Percentiles rank a stretch among this genome's conserved stretches.
Evolutionary conservation across 805 yeast genomes (phyloP).

Genomic region (Pichia nanzhaoensis): DNA sequence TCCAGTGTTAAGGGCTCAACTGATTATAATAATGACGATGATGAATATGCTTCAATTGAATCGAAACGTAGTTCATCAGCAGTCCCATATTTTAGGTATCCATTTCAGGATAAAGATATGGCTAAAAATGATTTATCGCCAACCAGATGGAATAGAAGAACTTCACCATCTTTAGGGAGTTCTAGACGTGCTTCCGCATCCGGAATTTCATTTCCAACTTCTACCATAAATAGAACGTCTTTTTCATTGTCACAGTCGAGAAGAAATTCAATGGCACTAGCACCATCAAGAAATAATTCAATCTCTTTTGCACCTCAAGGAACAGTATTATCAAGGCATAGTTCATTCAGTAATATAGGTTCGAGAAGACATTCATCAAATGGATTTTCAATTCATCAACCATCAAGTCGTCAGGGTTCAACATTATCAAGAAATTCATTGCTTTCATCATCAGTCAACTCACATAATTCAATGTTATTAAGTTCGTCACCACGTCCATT

Average conservation of each 20-base stretch:
- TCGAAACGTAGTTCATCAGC: conserved; percentile 14
- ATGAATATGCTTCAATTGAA: conserved; percentile 11
- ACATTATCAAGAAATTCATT: conserved; percentile 5
- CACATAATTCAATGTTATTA: conserved; percentile 2
- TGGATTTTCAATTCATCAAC: neutral
- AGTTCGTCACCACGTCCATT: conserved; percentile 3
- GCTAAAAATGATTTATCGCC: conserved; percentile 1
- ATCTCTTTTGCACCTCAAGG: neutral
- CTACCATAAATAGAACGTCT: conserved; percentile 11
- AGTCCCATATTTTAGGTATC: conserved; percentile 57
- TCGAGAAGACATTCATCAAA: conserved; percentile 18
- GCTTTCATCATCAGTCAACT: conserved; percentile 1
- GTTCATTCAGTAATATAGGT: conserved; percentile 6
- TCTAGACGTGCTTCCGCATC: conserved; percentile 18
- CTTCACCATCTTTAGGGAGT: neutral
- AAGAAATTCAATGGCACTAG: conserved; percentile 14
- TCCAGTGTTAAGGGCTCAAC: conserved; percentile 3
- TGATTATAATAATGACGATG: conserved; percentile 17
- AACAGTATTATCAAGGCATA: conserved; percentile 12
- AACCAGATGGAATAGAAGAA: conserved; percentile 11
- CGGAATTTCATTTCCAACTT: neutral
- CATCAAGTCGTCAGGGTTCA: conserved; percentile 4
- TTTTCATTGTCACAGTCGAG: conserved; percentile 17
- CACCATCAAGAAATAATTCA: conserved; percentile 4
- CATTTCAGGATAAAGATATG: conserved; percentile 48